phyloP scores from a whole-genome alignment of 371 early-diverging fungal species.

The Dichotomocladium elegans region DNA sequence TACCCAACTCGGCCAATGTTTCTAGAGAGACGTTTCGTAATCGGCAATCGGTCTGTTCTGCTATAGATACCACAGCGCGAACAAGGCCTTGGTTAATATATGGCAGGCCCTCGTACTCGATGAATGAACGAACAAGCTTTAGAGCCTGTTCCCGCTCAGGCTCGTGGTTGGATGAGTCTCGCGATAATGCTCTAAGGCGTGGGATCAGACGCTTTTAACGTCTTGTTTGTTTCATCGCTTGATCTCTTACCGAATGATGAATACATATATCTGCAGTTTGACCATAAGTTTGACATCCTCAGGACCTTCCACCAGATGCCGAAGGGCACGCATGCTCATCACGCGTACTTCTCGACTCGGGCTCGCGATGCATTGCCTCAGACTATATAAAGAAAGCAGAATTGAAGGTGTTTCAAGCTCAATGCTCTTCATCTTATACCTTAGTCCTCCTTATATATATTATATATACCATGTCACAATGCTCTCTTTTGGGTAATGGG shows the following conservation, averaged over 20 bases:
- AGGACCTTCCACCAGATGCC: slow-evolving; percentile 49
- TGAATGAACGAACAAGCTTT: slow-evolving; percentile 64
- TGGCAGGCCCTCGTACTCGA: slow-evolving; percentile 63
- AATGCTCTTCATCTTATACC: background rate
- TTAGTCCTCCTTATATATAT: background rate
- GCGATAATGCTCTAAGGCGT: slow-evolving; percentile 49
- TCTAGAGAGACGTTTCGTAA: slow-evolving; percentile 71
- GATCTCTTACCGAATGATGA: slow-evolving; percentile 53
- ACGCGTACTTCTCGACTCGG: slow-evolving; percentile 49
- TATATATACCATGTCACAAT: slow-evolving; percentile 27
- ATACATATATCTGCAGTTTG: slow-evolving; percentile 57
- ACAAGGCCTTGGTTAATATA: slow-evolving; percentile 65
- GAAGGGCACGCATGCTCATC: slow-evolving; percentile 50
- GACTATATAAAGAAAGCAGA: slow-evolving; percentile 25
- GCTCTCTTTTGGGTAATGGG: slow-evolving; percentile 28
- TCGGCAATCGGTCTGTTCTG: slow-evolving; percentile 77
- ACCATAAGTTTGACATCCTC: slow-evolving; percentile 42
- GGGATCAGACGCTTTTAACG: background rate
- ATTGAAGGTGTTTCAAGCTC: background rate
- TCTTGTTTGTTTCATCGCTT: background rate
- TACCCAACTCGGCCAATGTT: slow-evolving; percentile 78
- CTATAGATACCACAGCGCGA: slow-evolving; percentile 70
- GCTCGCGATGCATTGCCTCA: slow-evolving; percentile 53
- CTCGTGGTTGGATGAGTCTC: slow-evolving; percentile 60
- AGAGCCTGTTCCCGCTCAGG: slow-evolving; percentile 76